A percentile compares a stretch with the other conserved stretches of the same genome.
phyloP scores from a whole-genome alignment of 305 asterid genomes.

The Fraxinus floribunda region DNA sequence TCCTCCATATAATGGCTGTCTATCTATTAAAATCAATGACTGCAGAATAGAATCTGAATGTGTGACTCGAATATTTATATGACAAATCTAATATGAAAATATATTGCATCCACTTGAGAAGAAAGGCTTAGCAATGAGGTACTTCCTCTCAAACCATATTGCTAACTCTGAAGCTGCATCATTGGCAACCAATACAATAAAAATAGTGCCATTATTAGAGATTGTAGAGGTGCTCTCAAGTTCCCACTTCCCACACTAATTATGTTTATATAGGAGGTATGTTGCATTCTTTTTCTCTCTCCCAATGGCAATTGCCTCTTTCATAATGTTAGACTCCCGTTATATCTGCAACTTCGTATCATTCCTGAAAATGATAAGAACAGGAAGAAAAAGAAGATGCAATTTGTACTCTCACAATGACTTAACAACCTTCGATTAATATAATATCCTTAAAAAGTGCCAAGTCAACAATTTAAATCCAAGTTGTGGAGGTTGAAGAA shows the following conservation, averaged over 20 bases:
- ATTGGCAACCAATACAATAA: background rate
- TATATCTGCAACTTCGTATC: background rate
- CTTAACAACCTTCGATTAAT: background rate
- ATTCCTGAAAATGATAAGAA: background rate
- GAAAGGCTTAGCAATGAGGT: conserved; percentile 21
- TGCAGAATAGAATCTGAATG: conserved; percentile 8
- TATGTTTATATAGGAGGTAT: background rate
- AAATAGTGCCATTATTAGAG: background rate
- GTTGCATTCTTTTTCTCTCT: background rate
- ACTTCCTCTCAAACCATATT: background rate
- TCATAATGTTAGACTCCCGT: background rate
- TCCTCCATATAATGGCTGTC: conserved; percentile 12
- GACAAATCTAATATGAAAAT: conserved; percentile 11
- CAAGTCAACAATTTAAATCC: background rate
- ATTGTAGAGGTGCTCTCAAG: background rate
- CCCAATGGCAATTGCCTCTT: background rate
- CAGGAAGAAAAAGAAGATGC: background rate
- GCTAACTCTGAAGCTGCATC: background rate
- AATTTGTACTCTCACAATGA: background rate
- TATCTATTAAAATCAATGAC: conserved; percentile 6
- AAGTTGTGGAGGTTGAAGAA: background rate
- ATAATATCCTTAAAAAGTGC: background rate
- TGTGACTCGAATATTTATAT: conserved; percentile 12
- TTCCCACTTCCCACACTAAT: background rate
- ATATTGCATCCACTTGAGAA: conserved; percentile 13